phyloP scores from a whole-genome alignment of 306 rosid genomes.

The Castanea crenata region DNA sequence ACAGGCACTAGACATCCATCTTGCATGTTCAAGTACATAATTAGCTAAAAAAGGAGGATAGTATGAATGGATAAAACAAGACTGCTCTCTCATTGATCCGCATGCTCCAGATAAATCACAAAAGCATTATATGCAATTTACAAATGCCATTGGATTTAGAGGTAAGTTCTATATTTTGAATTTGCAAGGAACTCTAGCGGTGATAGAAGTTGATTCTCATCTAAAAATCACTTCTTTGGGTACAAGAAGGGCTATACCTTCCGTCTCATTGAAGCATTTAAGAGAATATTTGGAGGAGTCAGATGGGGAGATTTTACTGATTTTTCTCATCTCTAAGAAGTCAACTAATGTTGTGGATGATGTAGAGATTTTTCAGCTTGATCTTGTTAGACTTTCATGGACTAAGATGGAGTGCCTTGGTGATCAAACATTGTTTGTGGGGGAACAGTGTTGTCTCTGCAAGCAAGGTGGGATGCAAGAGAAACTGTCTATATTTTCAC shows the following conservation, averaged over 20 bases:
- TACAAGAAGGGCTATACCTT: conserved; percentile 12
- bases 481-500: conserved; percentile 14
- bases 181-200: conserved; percentile 1
- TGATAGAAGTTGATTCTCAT: neutral
- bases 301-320: conserved; percentile 22
- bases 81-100: conserved; percentile 13
- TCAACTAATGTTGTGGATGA: conserved; percentile 17
- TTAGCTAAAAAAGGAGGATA: neutral
- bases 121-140: conserved; percentile 11
- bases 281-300: conserved; percentile 26
- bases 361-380: conserved; percentile 19
- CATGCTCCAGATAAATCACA: neutral
- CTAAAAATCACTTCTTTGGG: conserved; percentile 6
- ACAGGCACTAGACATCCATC: conserved; percentile 17
- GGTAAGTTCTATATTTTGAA: conserved; percentile 1
- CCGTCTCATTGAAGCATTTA: conserved; percentile 18
- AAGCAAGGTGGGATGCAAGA: conserved; percentile 23
- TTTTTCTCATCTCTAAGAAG: conserved; percentile 13
- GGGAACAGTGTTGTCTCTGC: conserved; percentile 16
- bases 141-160: conserved; percentile 24
- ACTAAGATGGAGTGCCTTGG: conserved; percentile 5
- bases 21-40: neutral
- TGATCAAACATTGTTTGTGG: conserved; percentile 22
- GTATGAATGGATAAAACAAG: conserved; percentile 24
- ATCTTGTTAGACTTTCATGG: conserved; percentile 16